A percentile compares a stretch with the other conserved stretches of the same genome.
Conservation (phyloP, 805 yeast genomes). For the Debaryomyces prosopidis region DNA sequence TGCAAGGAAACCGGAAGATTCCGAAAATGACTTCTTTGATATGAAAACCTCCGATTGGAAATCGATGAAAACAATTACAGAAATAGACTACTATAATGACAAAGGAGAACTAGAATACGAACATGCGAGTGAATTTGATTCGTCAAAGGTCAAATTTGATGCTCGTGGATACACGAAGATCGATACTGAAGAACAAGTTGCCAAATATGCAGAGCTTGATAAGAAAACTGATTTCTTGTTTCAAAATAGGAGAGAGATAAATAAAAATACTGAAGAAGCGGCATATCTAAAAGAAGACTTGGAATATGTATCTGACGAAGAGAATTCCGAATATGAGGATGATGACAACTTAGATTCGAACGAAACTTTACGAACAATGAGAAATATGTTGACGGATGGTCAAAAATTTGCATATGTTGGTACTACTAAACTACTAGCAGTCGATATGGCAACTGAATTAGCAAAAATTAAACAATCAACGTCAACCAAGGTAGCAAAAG, state of each 20-base stretch:
- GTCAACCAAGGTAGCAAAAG: slow-evolving; percentile 54
- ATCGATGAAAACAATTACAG: slow-evolving; percentile 80
- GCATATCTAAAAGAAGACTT: slow-evolving; percentile 21
- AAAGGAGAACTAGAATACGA: slow-evolving; percentile 63
- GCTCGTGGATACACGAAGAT: slow-evolving; percentile 78
- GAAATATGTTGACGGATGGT: slow-evolving; percentile 72
- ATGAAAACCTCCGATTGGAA: slow-evolving; percentile 67
- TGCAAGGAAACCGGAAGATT: not conserved
- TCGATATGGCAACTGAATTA: slow-evolving; percentile 79
- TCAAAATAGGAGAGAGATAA: slow-evolving; percentile 21
- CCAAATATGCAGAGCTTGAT: slow-evolving; percentile 56
- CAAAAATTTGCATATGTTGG: slow-evolving; percentile 94
- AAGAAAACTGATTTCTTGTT: slow-evolving; percentile 55
- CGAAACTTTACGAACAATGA: slow-evolving; percentile 78
- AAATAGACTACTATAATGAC: slow-evolving; percentile 76
- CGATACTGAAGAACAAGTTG: slow-evolving; percentile 83
- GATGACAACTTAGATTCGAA: slow-evolving; percentile 49
- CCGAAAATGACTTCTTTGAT: slow-evolving; percentile 35
- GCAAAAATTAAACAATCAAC: slow-evolving; percentile 57
- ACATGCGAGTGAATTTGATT: slow-evolving; percentile 36
- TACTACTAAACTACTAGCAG: slow-evolving; percentile 69
- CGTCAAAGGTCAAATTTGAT: slow-evolving; percentile 12
- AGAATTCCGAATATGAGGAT: slow-evolving; percentile 30
- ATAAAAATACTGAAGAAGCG: slow-evolving; percentile 17
- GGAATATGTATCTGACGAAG: slow-evolving; percentile 19